Conservation (phyloP, 1,139 yeast genomes). For the Yamadazyma diddensiae region DNA sequence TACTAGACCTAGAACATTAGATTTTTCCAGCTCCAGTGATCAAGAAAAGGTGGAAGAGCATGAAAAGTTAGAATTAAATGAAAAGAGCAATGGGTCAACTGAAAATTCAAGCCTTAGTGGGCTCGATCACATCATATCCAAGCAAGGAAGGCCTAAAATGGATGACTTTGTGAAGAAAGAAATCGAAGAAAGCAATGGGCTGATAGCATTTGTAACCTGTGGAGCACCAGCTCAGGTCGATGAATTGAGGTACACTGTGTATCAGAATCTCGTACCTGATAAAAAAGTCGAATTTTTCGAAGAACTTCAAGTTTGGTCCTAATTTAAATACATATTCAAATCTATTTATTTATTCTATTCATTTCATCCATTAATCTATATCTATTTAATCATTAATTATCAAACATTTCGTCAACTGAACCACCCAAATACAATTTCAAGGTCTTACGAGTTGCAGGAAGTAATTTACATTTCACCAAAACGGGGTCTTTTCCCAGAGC, state of each 20-base stretch:
- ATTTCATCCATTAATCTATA: background rate
- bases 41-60: constrained; percentile 6
- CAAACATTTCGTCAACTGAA: constrained; percentile 56
- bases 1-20: constrained; percentile 35
- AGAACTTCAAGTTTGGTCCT: constrained; percentile 42
- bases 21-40: too few relatives aligned
- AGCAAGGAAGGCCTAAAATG: constrained; percentile 33
- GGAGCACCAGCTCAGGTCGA: constrained; percentile 57
- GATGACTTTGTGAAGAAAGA: constrained; percentile 24
- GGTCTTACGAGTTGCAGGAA: constrained; percentile 68
- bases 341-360: background rate
- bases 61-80: constrained; percentile 7
- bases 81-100: too few relatives aligned
- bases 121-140: constrained; percentile 27
- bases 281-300: constrained; percentile 38
- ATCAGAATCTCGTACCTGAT: constrained; percentile 20
- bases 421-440: constrained; percentile 62
- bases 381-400: constrained; percentile 1
- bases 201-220: constrained; percentile 47
- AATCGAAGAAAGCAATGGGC: constrained; percentile 26
- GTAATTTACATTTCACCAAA: constrained; percentile 58
- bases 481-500: constrained; percentile 30
- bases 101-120: constrained; percentile 9
- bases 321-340: constrained; percentile 2
- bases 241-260: constrained; percentile 35